Base-by-base conservation (phyloP, 768 basidiomycete species). In the Galerina marginata region DNA sequence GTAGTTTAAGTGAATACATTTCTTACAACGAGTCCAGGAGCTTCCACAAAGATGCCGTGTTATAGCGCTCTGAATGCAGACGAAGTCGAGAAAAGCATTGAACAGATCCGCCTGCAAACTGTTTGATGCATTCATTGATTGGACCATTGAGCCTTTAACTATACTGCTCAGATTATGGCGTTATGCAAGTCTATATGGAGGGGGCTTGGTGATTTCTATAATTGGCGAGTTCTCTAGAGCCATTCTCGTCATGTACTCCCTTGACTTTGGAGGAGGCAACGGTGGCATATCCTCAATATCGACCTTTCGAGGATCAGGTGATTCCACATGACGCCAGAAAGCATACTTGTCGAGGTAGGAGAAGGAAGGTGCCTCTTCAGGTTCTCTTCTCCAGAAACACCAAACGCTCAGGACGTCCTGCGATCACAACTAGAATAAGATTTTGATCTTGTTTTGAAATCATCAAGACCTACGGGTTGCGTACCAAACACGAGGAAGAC, bases 401-500 rank as follows among this genome's bases (percentile, higher is more conserved):
- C 76, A 77, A 25, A 67, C 71, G 7, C 67, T 67, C 26, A 76
- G 62, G 15, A 77, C 71, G 56, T 76, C 76, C 73, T 76, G 56
- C 16, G 14, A 15, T 10, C 29, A 37, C 2, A 50, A 26, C 46
- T 39, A 55, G 43, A 15, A 40, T 20, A 9, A n/a, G n/a, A 23
- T 25, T 11, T 7, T 20, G n/a, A 42, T 14, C 16, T 2, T 39
- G 37, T 2, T 29, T 23, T 40, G n/a, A 25, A 50, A 16, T 42
- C 6, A 39, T 38, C 11, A 36, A 53, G 12, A 62, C 72, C 29
- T 54, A 75, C 75, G 4, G 67, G 58, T 69, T 79, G 77, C 23
- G 75, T 74, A 4, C 75, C 77, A 58, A 77, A 79, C 4, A 77
- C 68, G 9, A 79, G 64, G 56, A 79, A 73, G 3, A 77, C 61